Percentiles rank a stretch among this genome's conserved stretches.
These are phyloP conservation scores for Aurantiochytrium sp. DNA, from an alignment of 108 stramenopile species.

Conservation along the genomic window DNA sequence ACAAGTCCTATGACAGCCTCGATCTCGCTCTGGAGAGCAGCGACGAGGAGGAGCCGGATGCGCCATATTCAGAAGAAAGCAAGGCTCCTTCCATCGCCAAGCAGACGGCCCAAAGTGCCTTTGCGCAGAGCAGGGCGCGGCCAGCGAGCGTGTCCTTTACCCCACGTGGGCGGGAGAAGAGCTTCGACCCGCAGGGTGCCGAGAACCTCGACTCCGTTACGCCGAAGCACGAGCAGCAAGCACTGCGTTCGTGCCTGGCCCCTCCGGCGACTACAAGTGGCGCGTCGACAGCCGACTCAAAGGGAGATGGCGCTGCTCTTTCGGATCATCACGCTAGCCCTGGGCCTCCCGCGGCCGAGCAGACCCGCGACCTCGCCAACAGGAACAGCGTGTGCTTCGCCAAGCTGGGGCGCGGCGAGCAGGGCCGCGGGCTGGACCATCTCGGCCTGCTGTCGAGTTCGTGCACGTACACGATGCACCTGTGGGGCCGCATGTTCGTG, in stretches of 20 bases:
- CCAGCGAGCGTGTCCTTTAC: too few relatives aligned
- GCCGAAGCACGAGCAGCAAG: too few relatives aligned
- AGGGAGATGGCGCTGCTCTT: background rate
- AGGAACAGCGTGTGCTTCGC: background rate
- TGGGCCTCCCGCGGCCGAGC: background rate
- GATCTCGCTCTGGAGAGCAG: background rate
- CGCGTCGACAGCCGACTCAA: background rate
- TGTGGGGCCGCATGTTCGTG: slow-evolving; percentile 25
- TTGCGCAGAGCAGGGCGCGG: too few relatives aligned
- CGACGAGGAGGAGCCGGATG: background rate
- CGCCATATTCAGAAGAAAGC: background rate
- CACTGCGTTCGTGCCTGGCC: too few relatives aligned
- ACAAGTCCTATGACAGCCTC: background rate
- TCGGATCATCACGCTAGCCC: too few relatives aligned
- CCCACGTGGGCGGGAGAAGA: too few relatives aligned
- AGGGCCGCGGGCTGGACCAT: background rate
- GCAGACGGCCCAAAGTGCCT: background rate
- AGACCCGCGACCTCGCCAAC: background rate
- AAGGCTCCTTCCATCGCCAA: background rate
- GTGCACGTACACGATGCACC: slow-evolving; percentile 2
- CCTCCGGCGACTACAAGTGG: too few relatives aligned
- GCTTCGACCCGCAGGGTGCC: too few relatives aligned
- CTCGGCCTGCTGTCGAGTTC: background rate
- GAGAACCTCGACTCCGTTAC: too few relatives aligned
- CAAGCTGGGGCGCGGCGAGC: background rate